These are phyloP conservation scores for Ceratobasidium sp. DNA, from an alignment of 1,284 basidiomycete genomes.

Conservation along the genomic window DNA sequence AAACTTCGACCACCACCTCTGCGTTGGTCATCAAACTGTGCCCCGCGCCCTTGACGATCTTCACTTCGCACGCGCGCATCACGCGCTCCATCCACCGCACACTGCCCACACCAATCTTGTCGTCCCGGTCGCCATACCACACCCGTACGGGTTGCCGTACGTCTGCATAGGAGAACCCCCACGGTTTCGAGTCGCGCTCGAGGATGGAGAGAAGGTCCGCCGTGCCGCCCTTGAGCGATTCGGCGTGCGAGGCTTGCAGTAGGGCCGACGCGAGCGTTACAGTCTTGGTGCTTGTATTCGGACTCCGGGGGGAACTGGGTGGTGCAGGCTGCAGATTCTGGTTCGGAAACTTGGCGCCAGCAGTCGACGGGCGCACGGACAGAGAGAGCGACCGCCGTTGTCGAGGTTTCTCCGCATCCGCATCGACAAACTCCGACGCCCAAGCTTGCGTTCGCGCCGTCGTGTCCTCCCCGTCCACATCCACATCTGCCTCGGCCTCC, in stretches of 20 bases:
- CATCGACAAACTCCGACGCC: conserved; percentile 36
- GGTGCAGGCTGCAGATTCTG: conserved; percentile 24
- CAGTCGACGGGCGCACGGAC: conserved; percentile 20
- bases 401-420: not conserved
- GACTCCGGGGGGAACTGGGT: conserved; percentile 21
- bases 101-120: conserved; percentile 89
- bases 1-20: conserved; percentile 85
- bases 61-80: conserved; percentile 83
- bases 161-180: conserved; percentile 63
- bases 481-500: conserved; percentile 38
- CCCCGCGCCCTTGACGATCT: conserved; percentile 86
- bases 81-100: conserved; percentile 90
- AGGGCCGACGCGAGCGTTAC: conserved; percentile 69
- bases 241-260: conserved; percentile 93
- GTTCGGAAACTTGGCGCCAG: not conserved
- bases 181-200: conserved; percentile 51
- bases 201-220: conserved; percentile 77
- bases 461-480: conserved; percentile 24
- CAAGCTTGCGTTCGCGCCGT: conserved; percentile 38
- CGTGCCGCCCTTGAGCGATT: conserved; percentile 90
- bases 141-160: conserved; percentile 84
- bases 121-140: conserved; percentile 95
- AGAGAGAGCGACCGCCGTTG: conserved; percentile 34
- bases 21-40: conserved; percentile 94
- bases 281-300: conserved; percentile 30